Evolutionary conservation across 345 rosid species (phyloP).

Genomic region (Arabis alpina): DNA sequence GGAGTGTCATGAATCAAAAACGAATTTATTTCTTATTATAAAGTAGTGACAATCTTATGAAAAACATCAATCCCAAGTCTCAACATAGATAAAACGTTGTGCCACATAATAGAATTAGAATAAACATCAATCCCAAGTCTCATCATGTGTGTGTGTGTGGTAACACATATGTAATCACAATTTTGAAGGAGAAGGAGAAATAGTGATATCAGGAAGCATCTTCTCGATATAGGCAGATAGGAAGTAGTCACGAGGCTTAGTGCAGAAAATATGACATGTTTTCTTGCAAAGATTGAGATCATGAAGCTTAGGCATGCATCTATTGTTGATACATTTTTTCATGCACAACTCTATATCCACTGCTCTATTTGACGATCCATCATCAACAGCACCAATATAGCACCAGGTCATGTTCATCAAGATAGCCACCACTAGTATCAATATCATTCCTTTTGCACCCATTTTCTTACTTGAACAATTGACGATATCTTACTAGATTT

Average conservation of each 20-base stretch:
- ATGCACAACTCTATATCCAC: not conserved
- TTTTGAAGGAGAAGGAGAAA: not conserved
- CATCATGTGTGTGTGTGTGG: not conserved
- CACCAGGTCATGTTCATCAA: constrained; percentile 16
- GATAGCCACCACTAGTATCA: constrained; percentile 17
- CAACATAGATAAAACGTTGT: constrained; percentile 3
- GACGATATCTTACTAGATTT: not conserved
- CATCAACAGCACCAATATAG: too few species aligned
- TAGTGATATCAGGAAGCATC: not conserved
- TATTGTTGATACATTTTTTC: not conserved
- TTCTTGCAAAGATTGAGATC: not conserved
- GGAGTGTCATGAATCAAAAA: too few species aligned
- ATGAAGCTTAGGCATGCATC: not conserved
- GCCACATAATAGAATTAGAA: not conserved
- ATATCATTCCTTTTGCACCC: constrained; percentile 6
- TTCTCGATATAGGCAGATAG: not conserved
- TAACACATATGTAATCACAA: not conserved
- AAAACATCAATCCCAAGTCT: not conserved
- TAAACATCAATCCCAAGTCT: too few species aligned
- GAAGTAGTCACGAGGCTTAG: not conserved
- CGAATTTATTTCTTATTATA: too few species aligned
- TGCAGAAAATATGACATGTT: not conserved
- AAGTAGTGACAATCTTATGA: too few species aligned
- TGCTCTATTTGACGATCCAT: not conserved
- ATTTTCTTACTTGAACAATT: constrained; percentile 17